Evolutionary conservation across 169 alveolate species (phyloP).

Genomic region (Plasmodium inui): DNA sequence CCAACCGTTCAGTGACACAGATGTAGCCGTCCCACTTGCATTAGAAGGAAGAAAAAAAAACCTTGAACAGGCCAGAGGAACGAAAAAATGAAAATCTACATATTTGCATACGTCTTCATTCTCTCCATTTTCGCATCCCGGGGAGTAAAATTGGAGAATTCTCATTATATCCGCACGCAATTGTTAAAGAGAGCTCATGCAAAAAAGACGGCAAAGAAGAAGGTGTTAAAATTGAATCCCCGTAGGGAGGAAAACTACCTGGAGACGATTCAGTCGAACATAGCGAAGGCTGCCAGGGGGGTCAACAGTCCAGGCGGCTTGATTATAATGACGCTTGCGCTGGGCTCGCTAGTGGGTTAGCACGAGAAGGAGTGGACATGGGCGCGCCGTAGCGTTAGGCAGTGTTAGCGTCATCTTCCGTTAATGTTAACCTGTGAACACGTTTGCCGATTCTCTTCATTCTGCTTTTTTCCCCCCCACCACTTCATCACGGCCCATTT

Average conservation of each 20-base stretch:
- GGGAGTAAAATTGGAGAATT: slow-evolving; percentile 20
- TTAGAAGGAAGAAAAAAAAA: neutral
- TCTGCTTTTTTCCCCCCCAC: neutral
- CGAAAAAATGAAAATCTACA: slow-evolving; percentile 29
- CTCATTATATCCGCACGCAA: slow-evolving; percentile 16
- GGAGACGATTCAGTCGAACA: slow-evolving; percentile 10
- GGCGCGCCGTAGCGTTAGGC: neutral
- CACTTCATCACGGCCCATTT: neutral
- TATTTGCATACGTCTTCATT: neutral
- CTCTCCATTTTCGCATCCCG: neutral
- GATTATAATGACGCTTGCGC: slow-evolving; percentile 10
- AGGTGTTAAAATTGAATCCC: neutral
- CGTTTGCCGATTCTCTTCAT: neutral
- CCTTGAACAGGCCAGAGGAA: neutral
- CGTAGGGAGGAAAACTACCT: slow-evolving; percentile 33
- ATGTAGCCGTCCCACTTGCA: neutral
- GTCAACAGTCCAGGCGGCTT: slow-evolving; percentile 10
- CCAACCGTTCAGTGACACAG: neutral
- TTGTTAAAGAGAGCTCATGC: neutral
- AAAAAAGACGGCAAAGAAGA: slow-evolving; percentile 2
- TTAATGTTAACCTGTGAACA: neutral
- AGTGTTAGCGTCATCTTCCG: too few relatives aligned
- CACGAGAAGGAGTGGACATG: neutral
- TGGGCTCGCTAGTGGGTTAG: slow-evolving; percentile 44
- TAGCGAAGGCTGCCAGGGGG: neutral